Conservation (phyloP, 805 yeast species). For the Pichia occidentalis region DNA sequence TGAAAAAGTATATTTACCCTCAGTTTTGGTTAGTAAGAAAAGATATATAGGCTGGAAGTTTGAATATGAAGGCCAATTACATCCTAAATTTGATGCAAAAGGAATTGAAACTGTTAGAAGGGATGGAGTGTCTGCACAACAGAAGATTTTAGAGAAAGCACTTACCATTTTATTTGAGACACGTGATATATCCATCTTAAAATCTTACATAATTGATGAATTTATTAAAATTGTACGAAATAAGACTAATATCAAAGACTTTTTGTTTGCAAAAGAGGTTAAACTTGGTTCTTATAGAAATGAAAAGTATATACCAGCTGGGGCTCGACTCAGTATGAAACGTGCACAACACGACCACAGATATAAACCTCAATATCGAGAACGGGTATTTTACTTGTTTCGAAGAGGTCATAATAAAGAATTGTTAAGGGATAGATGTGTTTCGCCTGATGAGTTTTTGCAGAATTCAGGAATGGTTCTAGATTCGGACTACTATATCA, state of each 20-base stretch:
- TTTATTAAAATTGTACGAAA: conserved; percentile 62
- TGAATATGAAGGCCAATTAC: conserved; percentile 47
- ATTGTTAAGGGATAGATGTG: conserved; percentile 67
- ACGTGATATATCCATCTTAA: conserved; percentile 62
- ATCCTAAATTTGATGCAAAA: conserved; percentile 83
- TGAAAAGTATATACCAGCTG: conserved; percentile 75
- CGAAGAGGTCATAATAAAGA: conserved; percentile 48
- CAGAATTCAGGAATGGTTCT: conserved; percentile 35
- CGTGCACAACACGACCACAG: conserved; percentile 59
- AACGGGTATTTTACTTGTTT: conserved; percentile 84
- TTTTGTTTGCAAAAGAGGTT: conserved; percentile 89
- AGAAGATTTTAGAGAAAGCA: conserved; percentile 66
- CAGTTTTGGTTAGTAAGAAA: conserved; percentile 76
- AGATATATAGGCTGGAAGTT: conserved; percentile 85
- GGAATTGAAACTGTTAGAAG: conserved; percentile 93
- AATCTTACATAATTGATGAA: conserved; percentile 55
- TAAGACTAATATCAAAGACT: conserved; percentile 66
- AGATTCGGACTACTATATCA: conserved; percentile 82
- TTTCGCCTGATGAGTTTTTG: conserved; percentile 73
- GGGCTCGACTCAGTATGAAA: conserved; percentile 73
- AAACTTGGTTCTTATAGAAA: conserved; percentile 76
- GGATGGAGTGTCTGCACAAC: conserved; percentile 93
- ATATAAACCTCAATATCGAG: conserved; percentile 79
- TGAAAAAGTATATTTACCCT: conserved; percentile 90
- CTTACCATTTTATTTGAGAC: conserved; percentile 67